A percentile compares a stretch with the other conserved stretches of the same genome.
These are phyloP conservation scores for Monosporascus ibericus DNA, from an alignment of 2,329 filamentous ascomycete species.

Conservation along the genomic window DNA sequence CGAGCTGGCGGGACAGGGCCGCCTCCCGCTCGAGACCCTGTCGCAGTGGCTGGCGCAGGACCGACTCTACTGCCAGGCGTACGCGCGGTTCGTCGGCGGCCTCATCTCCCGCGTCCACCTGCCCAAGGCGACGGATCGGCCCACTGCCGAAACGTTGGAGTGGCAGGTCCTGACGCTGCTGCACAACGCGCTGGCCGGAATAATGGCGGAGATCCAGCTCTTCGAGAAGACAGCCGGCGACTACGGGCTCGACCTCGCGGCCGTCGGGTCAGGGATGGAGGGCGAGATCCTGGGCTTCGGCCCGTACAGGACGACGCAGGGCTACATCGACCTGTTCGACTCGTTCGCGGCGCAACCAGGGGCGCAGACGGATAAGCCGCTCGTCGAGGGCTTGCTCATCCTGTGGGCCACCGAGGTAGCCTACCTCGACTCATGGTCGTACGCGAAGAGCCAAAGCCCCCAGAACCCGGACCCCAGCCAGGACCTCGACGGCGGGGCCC, in stretches of 20 bases:
- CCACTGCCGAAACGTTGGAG: slow-evolving; percentile 11
- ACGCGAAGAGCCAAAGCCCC: slow-evolving; percentile 32
- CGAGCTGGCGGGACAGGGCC: slow-evolving; percentile 20
- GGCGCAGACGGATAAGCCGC: slow-evolving; percentile 7
- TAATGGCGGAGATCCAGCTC: slow-evolving; percentile 22
- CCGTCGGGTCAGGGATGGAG: slow-evolving; percentile 8
- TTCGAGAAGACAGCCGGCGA: slow-evolving; percentile 21
- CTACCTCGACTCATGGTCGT: slow-evolving; percentile 55
- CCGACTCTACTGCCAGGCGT: slow-evolving; percentile 26
- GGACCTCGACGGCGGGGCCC: slow-evolving; percentile 60
- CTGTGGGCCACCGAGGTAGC: slow-evolving; percentile 71
- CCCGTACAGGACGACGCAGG: slow-evolving; percentile 17
- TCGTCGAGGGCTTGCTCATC: slow-evolving; percentile 63
- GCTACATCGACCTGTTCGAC: slow-evolving; percentile 24
- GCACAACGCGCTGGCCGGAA: slow-evolving; percentile 18
- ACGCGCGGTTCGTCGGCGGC: slow-evolving; percentile 24
- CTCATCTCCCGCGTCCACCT: slow-evolving; percentile 23
- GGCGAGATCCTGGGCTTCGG: slow-evolving; percentile 9
- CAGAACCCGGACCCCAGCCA: slow-evolving; percentile 14
- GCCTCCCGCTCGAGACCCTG: slow-evolving; percentile 15
- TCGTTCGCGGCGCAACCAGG: slow-evolving; percentile 16
- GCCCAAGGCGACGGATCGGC: slow-evolving; percentile 7
- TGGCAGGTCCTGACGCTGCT: slow-evolving; percentile 22
- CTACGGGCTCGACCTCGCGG: slow-evolving; percentile 20
- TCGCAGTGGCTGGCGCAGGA: slow-evolving; percentile 27